Base-by-base conservation (phyloP, 805 yeast species). In the Myxozyma neotropica region DNA sequence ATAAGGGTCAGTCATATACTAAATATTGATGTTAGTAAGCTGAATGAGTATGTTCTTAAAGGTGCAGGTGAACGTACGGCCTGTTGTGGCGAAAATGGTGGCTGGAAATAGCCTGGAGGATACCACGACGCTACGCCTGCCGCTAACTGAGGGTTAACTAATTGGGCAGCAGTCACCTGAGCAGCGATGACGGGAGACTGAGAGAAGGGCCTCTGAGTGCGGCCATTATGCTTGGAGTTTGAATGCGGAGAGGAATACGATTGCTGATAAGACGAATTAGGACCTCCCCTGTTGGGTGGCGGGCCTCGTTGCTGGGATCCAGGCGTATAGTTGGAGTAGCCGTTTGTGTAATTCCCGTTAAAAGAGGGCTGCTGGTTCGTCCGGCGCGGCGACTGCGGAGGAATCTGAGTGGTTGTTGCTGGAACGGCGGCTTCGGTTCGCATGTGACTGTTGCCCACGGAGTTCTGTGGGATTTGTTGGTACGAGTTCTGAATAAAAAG, bases 381-480 rank as follows among this genome's bases (percentile, higher is more conserved):
- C 36, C 53, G 62, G 33, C 48, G 65, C 50, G 65, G 65, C 29
- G 65, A 61, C 46, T 49, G 64, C 39, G 65, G 58, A 15, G 63
- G 53, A 48, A 59, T 50, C 50, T 49, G 63, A 39, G 55, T 19
- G 29, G 55, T 23, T 26, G 61, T 39, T 23, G 58, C 45, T 26
- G 59, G 62, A 29, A 42, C 60, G 29, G 61, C 54, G 39, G 64
- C 55, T 42, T 51, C 64, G 50, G 54, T 43, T 57, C 64, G 55
- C 65, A 61, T 61, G 65, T 61, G 65, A 57, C 47, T 53, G 59
- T 53, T 53, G 53, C 65, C 59, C 44, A 51, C 50, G 47, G 35
- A 58, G 29, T 29, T 26, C 24, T 50, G 52, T 51, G 64, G 48
- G 55, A 26, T 45, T 31, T 55, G 39, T 39, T 43, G 59, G 39